Evolutionary conservation across 148 eudicot species (phyloP), one percentile per base, ranked within the genome.

Genomic region (Pouteria glomerata): DNA sequence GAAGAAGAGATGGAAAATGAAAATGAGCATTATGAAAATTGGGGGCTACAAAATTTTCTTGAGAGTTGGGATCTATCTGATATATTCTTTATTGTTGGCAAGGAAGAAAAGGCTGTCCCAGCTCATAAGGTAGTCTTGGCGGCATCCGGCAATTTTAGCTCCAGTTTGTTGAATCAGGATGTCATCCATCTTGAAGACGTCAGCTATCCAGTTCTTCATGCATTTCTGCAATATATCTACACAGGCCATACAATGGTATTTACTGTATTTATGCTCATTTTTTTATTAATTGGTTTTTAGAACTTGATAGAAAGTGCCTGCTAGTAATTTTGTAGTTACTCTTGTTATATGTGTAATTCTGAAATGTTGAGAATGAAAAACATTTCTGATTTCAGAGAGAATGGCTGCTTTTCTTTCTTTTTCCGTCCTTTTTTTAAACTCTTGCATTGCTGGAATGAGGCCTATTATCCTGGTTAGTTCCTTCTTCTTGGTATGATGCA

Each of bases 31-130:
- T 81, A 84, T 69, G 92, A 80, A 27, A 82, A 72, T 37, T 86
- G 91, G 92, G 92, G 97, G 35, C 82, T 89, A 56, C 86, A 63
- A n/a, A 84, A 79, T 78, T 93, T 93, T 81, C 91, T 93, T 14
- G 98, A 87, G 84, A 89, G 81, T 48, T 93, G 98, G 98, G 98
- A 90, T 60, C 76, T 93, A 34, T 87, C 98, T 1, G 97, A 93
- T 79, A 69, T 89, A 76, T 74, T 89, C 44, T 90, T 93, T 66
- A 18, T 93, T 37, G 93, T 91, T n/a, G 97, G 97, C 5, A 35
- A 74, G 51, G 97, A 93, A 72, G 88, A 81, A 80, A 89, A 70
- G 64, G 82, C 87, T 34, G 88, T 93, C 69, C 98, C 97, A 15
- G 97, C 91, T 67, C 98, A 93, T 75, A 93, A 86, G 78, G 75